phyloP scores from a whole-genome alignment of 176 grass and related monocot species.

The Musa troglodytarum region DNA sequence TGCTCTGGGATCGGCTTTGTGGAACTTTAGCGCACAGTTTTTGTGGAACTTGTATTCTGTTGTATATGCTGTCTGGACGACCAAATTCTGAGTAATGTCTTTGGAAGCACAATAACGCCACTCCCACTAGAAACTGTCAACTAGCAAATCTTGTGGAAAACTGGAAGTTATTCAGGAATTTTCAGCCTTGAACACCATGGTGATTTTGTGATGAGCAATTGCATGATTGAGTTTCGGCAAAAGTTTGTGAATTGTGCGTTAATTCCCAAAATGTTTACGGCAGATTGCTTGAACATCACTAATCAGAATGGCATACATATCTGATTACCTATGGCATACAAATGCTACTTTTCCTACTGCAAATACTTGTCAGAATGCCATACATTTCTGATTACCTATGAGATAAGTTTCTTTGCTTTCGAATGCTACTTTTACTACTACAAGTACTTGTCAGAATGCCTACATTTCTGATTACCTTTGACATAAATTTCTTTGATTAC shows the following conservation, averaged over 20 bases:
- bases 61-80: constrained; percentile 3
- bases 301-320: background rate
- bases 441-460: too few relatives aligned
- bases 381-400: too few relatives aligned
- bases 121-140: background rate
- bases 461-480: too few relatives aligned
- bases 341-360: background rate
- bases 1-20: background rate
- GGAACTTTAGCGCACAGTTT: too few relatives aligned
- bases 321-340: too few relatives aligned
- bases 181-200: too few relatives aligned
- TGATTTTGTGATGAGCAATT: background rate
- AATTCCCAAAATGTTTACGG: background rate
- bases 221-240: background rate
- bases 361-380: too few relatives aligned
- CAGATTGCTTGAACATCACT: background rate
- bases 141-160: background rate
- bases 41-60: background rate
- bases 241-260: background rate
- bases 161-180: background rate
- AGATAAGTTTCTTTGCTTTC: too few relatives aligned
- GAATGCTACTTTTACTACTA: too few relatives aligned
- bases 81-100: background rate
- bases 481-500: too few relatives aligned
- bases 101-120: background rate